Evolutionary conservation across 331 rosid species (phyloP).

Genomic region (Phaseolus coccineus): DNA sequence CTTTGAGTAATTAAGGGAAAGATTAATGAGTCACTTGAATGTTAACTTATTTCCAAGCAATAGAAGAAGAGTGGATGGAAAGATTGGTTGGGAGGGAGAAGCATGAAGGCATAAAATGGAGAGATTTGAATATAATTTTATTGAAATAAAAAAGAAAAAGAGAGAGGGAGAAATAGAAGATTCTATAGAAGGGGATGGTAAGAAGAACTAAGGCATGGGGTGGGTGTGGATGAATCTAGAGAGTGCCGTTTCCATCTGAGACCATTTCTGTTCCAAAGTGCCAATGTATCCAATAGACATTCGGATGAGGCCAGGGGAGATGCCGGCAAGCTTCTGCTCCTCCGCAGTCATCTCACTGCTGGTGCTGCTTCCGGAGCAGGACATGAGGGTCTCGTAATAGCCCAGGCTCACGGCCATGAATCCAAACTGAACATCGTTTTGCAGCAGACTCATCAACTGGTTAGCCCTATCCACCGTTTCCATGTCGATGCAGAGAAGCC

Average conservation of each 20-base stretch:
- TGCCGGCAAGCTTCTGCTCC: conserved; percentile 70
- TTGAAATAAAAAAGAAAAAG: too few relatives aligned
- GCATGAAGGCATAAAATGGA: too few relatives aligned
- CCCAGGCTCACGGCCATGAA: conserved; percentile 89
- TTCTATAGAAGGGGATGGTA: too few relatives aligned
- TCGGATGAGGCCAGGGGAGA: conserved; percentile 72
- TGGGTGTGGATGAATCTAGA: conserved; percentile 34
- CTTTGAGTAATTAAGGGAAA: too few relatives aligned
- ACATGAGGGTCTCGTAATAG: conserved; percentile 81
- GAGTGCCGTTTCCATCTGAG: conserved; percentile 68
- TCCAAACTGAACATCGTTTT: conserved; percentile 69
- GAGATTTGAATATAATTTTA: too few relatives aligned
- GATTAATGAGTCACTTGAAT: too few relatives aligned
- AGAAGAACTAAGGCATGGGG: too few relatives aligned
- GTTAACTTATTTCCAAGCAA: too few relatives aligned
- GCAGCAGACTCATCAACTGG: conserved; percentile 61
- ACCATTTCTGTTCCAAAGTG: conserved; percentile 85
- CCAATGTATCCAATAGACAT: conserved; percentile 76
- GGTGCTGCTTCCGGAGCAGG: conserved; percentile 83
- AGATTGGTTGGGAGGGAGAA: too few relatives aligned
- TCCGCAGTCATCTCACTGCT: conserved; percentile 69
- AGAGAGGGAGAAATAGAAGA: too few relatives aligned
- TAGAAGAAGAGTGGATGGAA: too few relatives aligned
- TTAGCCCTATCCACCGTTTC: conserved; percentile 76
- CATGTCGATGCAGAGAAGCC: conserved; percentile 78